Evolutionary conservation across 495 filamentous ascomycete genomes (phyloP), one percentile per base, ranked within the genome.

Genomic region (Tuber calosporum): DNA sequence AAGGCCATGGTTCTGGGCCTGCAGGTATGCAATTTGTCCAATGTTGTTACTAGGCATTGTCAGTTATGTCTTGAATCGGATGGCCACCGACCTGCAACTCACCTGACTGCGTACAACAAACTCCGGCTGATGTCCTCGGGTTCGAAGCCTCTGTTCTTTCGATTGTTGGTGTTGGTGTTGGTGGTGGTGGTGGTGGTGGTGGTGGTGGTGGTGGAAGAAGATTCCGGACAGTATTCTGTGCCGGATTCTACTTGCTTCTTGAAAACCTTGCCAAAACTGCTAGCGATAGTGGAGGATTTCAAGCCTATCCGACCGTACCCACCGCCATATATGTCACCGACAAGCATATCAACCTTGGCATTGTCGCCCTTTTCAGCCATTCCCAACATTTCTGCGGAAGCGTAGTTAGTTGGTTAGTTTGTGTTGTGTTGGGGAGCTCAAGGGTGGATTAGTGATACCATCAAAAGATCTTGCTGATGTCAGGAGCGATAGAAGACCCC

Each of bases 291-390:
- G 5, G 88, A 95, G 79, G 90, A 92, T 83, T 96, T 97, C 41
- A 99, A 85, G 0, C 95, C 95, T 66, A 99, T 97, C 81, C 96
- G 97, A 81, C 86, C 88, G 81, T 99, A 99, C 74, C 95, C 95
- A 76, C 92, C 92, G 66, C 95, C 95, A 81, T 99, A 99, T 71
- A 99, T 99, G 82, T 99, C 95, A 22, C 96, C 96, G 1, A 99
- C 95, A 13, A 99, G 86, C 93, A 99, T 96, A 78, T 99, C 95
- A 22, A 99, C 95, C 39, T 90, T 90, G 48, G 88, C 86, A 81
- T 99, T 99, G 80, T 99, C 96, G 1, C 95, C 95, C 36, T 88
- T 85, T 71, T 96, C 94, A n/a, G 95, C 93, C 88, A 97, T 91
- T 39, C 89, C 90, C 53, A 99, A 86, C 80, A 82, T 82, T 71